Conservation (phyloP, 2,329 filamentous ascomycete genomes). For the Furcasterigmium sp. region DNA sequence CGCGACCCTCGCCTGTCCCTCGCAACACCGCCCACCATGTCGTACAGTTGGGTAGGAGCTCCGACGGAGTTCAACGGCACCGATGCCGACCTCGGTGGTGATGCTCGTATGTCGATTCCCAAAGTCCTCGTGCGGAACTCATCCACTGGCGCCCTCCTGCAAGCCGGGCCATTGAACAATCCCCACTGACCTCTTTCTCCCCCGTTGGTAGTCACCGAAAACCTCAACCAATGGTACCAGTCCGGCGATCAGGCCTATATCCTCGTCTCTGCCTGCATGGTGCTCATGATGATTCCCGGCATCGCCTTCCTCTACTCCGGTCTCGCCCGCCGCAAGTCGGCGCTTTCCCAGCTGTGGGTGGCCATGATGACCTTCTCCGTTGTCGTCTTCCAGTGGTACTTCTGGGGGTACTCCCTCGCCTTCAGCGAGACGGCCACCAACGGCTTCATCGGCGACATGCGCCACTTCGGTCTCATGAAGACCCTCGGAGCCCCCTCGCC, state of each 20-base stretch:
- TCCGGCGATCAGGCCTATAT: conserved; percentile 93
- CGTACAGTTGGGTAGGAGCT: conserved; percentile 54
- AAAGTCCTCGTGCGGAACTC: too few relatives aligned
- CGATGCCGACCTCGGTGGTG: conserved; percentile 60
- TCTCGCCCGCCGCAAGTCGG: conserved; percentile 94
- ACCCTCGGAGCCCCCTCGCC: conserved; percentile 80
- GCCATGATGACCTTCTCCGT: conserved; percentile 91
- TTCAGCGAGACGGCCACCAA: conserved; percentile 79
- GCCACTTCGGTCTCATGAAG: conserved; percentile 83
- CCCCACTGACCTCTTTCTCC: conserved; percentile 7
- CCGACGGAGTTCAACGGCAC: conserved; percentile 60
- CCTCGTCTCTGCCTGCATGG: conserved; percentile 83
- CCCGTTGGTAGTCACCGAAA: conserved; percentile 75
- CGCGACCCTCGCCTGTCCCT: background rate
- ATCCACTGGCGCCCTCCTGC: too few relatives aligned
- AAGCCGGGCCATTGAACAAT: too few relatives aligned
- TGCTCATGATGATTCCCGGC: conserved; percentile 92
- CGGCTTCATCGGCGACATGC: conserved; percentile 86
- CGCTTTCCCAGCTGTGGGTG: conserved; percentile 94
- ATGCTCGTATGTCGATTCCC: conserved; percentile 62
- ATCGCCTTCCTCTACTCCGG: conserved; percentile 97
- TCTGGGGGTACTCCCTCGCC: conserved; percentile 96
- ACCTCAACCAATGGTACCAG: conserved; percentile 94
- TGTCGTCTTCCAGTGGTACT: conserved; percentile 97
- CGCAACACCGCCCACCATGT: conserved; percentile 36